Evolutionary conservation across 2,329 filamentous ascomycete species (phyloP).

Genomic region (Chalaropsis thielavioides): DNA sequence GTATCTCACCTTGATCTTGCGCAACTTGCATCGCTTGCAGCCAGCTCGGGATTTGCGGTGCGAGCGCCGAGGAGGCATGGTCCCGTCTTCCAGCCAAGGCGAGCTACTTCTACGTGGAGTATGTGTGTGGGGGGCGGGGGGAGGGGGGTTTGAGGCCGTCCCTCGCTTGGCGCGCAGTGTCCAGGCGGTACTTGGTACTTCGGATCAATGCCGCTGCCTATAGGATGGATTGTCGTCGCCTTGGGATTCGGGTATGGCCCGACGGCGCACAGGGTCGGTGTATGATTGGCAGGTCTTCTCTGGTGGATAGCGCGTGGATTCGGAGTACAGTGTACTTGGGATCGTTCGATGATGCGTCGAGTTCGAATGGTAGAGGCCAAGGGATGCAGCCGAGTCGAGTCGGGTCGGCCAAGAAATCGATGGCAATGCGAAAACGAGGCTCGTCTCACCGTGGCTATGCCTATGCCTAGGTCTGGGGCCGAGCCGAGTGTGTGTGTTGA

Average conservation of each 20-base stretch:
- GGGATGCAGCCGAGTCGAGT: background rate
- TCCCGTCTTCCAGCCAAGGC: slow-evolving; percentile 11
- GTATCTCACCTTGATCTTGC: slow-evolving; percentile 50
- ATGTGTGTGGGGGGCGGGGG: background rate
- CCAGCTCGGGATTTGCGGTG: slow-evolving; percentile 58
- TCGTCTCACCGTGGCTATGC: slow-evolving; percentile 20
- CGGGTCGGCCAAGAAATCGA: background rate
- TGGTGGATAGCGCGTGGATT: background rate
- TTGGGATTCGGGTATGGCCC: background rate
- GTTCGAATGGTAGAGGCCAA: background rate
- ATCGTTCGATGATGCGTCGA: background rate
- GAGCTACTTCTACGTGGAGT: background rate
- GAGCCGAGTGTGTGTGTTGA: too few species aligned
- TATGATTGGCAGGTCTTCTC: background rate
- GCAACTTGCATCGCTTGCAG: slow-evolving; percentile 49
- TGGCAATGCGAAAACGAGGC: slow-evolving; percentile 14
- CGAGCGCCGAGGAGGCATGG: slow-evolving; percentile 50
- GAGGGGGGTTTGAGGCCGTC: background rate
- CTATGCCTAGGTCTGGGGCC: slow-evolving; percentile 13
- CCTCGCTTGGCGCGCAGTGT: background rate
- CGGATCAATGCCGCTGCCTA: background rate
- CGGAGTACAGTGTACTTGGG: too few species aligned
- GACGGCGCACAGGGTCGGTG: background rate
- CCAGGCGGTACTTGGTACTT: background rate
- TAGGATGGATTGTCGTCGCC: background rate